These are phyloP conservation scores for Capsicum rhomboideum DNA, from an alignment of 257 asterid genomes.

Conservation along the genomic window DNA sequence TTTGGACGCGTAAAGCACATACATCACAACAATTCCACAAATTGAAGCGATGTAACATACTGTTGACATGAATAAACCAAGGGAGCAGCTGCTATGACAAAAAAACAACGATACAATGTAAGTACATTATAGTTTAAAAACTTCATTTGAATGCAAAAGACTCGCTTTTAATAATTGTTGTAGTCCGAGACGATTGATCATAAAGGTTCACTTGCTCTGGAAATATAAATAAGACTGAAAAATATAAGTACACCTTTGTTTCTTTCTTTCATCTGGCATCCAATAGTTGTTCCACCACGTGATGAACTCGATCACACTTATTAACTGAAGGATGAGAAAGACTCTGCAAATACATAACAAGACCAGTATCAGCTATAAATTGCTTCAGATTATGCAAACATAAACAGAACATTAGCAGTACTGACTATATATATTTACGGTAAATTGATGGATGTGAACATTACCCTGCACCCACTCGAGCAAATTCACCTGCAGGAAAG, in stretches of 20 bases:
- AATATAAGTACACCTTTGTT: conserved; percentile 35
- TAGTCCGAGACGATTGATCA: not conserved
- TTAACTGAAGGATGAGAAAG: conserved; percentile 75
- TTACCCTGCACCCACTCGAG: conserved; percentile 98
- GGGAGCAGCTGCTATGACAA: conserved; percentile 41
- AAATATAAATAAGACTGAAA: not conserved
- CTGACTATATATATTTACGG: not conserved
- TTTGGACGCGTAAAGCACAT: conserved; percentile 60
- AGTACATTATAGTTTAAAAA: not conserved
- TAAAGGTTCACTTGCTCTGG: not conserved
- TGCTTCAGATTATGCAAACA: not conserved
- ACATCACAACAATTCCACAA: conserved; percentile 69
- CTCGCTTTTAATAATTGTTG: not conserved
- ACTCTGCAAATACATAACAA: conserved; percentile 33
- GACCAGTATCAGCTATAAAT: not conserved
- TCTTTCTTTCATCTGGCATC: conserved; percentile 66
- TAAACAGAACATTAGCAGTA: not conserved
- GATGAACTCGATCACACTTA: conserved; percentile 82
- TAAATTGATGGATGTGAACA: not conserved
- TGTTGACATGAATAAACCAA: conserved; percentile 87
- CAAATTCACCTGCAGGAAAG: conserved; percentile 64
- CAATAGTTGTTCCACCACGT: conserved; percentile 94
- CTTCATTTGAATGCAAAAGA: not conserved
- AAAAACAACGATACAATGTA: not conserved
- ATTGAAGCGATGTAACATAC: conserved; percentile 60